Base-by-base conservation (phyloP, 352 stramenopile genomes). In the Blastocystis sp. region DNA sequence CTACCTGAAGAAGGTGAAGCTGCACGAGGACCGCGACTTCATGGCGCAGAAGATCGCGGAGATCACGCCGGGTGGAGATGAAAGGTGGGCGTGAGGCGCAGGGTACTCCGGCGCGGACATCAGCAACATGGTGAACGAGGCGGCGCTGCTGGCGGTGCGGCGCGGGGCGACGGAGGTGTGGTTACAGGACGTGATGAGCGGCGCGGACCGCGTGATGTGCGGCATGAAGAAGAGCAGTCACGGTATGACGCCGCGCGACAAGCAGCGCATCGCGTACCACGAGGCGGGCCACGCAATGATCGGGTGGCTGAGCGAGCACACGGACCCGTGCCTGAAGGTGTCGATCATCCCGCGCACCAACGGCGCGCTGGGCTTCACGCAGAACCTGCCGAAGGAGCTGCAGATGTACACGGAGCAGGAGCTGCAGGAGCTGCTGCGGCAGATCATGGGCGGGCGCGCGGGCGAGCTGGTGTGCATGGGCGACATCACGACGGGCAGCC, bases 111-210 rank as follows among this genome's bases (percentile, higher is more conserved):
- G 97, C 90, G 97, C 97, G 0, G 96, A 99, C 89, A 99, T 99
- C 90, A 95, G 95, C 34, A 99, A 99, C 90, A 97, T 99, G 64
- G 98, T 95, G 91, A 99, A 99, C 89, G 97, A 99, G 91, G 96
- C 96, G 1, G 96, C 96, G 19, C 98, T 99, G 90, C 92, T 98
- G 14, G 97, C 97, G 7, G 97, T 96, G 4, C 93, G 77, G 89
- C 93, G 94, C n/a, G 95, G 92, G 88, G 97, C 92, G 48, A 96
- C 95, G 28, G 93, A 89, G 34, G 95, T 99, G 41, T 93, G 91
- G n/a, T 95, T 98, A 88, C 93, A 96, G 69, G 96, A 98, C 90
- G 98, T 99, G 89, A 96, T 99, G 90, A 94, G 97, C 89, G 95
- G 94, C 11, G 95, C 92, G 23, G 97, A 99, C 90, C 93, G 96